Evolutionary conservation across 2,329 filamentous ascomycete genomes (phyloP).

Genomic region (Rasamsonia emersonii): DNA sequence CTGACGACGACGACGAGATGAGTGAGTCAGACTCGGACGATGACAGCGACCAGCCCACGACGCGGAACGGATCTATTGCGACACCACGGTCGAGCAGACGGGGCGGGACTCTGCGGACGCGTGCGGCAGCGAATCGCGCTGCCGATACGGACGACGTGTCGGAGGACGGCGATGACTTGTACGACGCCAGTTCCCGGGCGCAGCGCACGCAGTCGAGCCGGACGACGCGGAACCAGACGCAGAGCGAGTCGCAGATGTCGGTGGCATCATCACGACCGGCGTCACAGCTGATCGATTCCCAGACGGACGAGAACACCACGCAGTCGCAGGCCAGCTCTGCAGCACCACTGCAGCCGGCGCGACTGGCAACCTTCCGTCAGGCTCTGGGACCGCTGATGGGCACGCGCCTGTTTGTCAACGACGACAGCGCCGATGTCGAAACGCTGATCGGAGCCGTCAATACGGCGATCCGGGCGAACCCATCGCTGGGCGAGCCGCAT

Average conservation of each 20-base stretch:
- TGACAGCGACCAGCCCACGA: slow-evolving; percentile 17
- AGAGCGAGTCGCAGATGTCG: slow-evolving; percentile 50
- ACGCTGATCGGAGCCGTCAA: slow-evolving; percentile 75
- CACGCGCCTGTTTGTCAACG: slow-evolving; percentile 71
- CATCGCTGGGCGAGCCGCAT: slow-evolving; percentile 40
- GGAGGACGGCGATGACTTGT: slow-evolving; percentile 45
- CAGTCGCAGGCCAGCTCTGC: slow-evolving; percentile 39
- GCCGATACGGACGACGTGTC: slow-evolving; percentile 46
- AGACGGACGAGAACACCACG: slow-evolving; percentile 40
- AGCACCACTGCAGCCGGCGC: slow-evolving; percentile 42
- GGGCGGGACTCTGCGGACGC: slow-evolving; percentile 22
- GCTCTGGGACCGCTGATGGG: slow-evolving; percentile 76
- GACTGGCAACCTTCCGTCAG: slow-evolving; percentile 67
- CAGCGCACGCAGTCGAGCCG: slow-evolving; percentile 27
- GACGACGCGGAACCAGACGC: slow-evolving; percentile 33
- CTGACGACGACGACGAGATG: slow-evolving; percentile 50
- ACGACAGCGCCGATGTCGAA: slow-evolving; percentile 66
- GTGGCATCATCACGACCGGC: slow-evolving; percentile 72
- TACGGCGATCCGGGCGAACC: slow-evolving; percentile 45
- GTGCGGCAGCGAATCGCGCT: slow-evolving; percentile 27
- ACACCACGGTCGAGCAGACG: slow-evolving; percentile 26
- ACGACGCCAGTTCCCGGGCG: slow-evolving; percentile 43
- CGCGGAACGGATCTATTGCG: slow-evolving; percentile 16
- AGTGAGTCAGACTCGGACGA: slow-evolving; percentile 33
- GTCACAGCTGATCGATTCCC: slow-evolving; percentile 57